A percentile compares a stretch with the other conserved stretches of the same genome.
phyloP scores from a whole-genome alignment of 345 rosid genomes.

The Anacardium occidentale region DNA sequence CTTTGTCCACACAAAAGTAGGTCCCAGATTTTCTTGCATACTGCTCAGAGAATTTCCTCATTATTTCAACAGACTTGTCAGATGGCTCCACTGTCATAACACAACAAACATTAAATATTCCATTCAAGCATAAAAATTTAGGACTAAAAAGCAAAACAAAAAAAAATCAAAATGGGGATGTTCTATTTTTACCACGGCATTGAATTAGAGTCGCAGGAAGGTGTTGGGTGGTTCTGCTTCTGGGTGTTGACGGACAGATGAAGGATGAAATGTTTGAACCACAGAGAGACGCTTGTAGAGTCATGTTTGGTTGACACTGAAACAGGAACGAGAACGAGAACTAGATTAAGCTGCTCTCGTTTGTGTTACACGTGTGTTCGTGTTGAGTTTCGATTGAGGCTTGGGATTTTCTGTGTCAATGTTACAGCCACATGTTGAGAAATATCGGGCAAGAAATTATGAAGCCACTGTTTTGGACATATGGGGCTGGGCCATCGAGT shows the following conservation, averaged over 20 bases:
- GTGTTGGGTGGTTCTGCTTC: slow-evolving; percentile 25
- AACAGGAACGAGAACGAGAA: slow-evolving; percentile 13
- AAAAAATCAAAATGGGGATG: neutral
- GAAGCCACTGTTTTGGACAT: neutral
- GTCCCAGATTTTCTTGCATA: slow-evolving; percentile 94
- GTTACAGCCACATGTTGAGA: slow-evolving; percentile 15
- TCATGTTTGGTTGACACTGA: slow-evolving; percentile 27
- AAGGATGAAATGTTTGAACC: slow-evolving; percentile 42
- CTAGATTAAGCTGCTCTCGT: neutral
- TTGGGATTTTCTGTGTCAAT: neutral
- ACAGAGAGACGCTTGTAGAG: slow-evolving; percentile 51
- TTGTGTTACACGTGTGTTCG: neutral
- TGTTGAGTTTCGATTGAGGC: slow-evolving; percentile 1
- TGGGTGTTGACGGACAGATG: slow-evolving; percentile 28
- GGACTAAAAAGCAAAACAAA: neutral
- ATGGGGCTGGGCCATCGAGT: neutral
- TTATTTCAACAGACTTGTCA: slow-evolving; percentile 82
- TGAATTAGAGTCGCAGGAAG: slow-evolving; percentile 41
- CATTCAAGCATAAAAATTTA: neutral
- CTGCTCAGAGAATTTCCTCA: slow-evolving; percentile 99
- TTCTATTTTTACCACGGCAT: slow-evolving; percentile 37
- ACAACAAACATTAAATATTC: neutral
- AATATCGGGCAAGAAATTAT: slow-evolving; percentile 13
- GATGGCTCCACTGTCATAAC: slow-evolving; percentile 66
- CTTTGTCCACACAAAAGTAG: slow-evolving; percentile 86